Evolutionary conservation across 768 basidiomycete genomes (phyloP), one percentile per base, ranked within the genome.

Genomic region (Lactarius tabidus): DNA sequence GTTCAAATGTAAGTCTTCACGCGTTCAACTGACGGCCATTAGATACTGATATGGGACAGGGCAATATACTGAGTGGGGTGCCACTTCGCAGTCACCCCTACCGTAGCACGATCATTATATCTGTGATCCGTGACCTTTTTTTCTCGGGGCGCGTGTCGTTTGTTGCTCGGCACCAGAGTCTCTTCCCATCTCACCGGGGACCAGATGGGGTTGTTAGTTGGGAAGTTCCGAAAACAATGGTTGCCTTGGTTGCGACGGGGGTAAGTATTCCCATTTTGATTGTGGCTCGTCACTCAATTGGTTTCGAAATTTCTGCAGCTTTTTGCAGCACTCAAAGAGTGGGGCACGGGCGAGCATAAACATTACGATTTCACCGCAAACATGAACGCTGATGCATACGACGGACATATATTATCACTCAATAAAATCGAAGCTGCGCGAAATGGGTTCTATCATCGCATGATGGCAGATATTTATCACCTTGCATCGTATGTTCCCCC

Each of bases 11-110:
- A 14, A 23, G 45, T 23, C 12, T 1, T 23, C 3, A 6, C 5
- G 1, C 1, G 4, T 2, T 23, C 10, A 1, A 4, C 0, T 1
- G n/a, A 7, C 9, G 4, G 14, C 10, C 10, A n/a, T n/a, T n/a
- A n/a, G n/a, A n/a, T 48, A 48, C 23, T 48, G n/a, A 48, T 3
- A 23, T 10, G 12, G 23, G 12, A 23, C 14, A 48, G 45, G 7
- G n/a, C 4, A 23, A 48, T 14, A 14, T 48, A 14, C n/a, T 48
- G 2, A 23, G 45, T 6, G 23, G 4, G 1, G 0, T 5, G 6
- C 3, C 45, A 23, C 6, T 23, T 48, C 45, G n/a, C 12, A 23
- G 12, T 23, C n/a, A 14, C 2, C 45, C 45, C 4, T 48, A 48
- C n/a, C 45, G 23, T 12, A 48, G 45, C 23, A 23, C 10, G 5